Evolutionary conservation across 2,329 filamentous ascomycete species (phyloP).

Genomic region (Neocatenulostroma microsporum): DNA sequence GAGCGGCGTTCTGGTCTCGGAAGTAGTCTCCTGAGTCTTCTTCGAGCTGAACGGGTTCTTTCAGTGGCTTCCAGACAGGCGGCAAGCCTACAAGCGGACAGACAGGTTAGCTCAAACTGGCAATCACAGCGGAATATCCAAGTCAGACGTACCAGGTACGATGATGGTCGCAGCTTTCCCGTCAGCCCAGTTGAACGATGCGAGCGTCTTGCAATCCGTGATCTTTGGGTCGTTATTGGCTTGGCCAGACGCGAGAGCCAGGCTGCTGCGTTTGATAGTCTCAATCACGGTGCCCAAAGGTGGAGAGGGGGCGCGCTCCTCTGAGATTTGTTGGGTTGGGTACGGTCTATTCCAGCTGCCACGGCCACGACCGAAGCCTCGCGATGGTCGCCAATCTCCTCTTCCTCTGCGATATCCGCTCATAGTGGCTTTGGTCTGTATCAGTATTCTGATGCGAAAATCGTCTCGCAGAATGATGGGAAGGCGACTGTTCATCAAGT

Average conservation of each 20-base stretch:
- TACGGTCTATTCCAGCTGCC: not conserved
- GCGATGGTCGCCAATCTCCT: not conserved
- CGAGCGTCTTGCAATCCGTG: conserved; percentile 31
- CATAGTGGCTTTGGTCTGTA: no score
- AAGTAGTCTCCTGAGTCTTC: conserved; percentile 45
- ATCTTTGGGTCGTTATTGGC: conserved; percentile 3
- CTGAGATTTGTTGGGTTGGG: not conserved
- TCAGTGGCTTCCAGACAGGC: conserved; percentile 44
- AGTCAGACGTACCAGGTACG: conserved; percentile 39
- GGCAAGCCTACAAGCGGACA: conserved; percentile 36
- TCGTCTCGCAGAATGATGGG: no score
- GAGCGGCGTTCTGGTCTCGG: conserved; percentile 49
- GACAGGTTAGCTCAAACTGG: conserved; percentile 27
- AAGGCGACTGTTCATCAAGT: no score
- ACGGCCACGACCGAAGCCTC: not conserved
- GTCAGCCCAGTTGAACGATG: conserved; percentile 48
- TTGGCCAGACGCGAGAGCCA: not conserved
- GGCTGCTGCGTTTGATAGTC: conserved; percentile 24
- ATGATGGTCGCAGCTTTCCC: conserved; percentile 33
- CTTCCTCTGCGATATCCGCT: not conserved
- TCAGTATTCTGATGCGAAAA: no score
- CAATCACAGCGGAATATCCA: not conserved
- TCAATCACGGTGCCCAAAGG: conserved; percentile 4
- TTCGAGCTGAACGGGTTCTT: conserved; percentile 27
- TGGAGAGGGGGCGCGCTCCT: conserved; percentile 4